Evolutionary conservation across 2,329 filamentous ascomycete species (phyloP).

Genomic region (Stagonosporopsis cucurbitacearum): DNA sequence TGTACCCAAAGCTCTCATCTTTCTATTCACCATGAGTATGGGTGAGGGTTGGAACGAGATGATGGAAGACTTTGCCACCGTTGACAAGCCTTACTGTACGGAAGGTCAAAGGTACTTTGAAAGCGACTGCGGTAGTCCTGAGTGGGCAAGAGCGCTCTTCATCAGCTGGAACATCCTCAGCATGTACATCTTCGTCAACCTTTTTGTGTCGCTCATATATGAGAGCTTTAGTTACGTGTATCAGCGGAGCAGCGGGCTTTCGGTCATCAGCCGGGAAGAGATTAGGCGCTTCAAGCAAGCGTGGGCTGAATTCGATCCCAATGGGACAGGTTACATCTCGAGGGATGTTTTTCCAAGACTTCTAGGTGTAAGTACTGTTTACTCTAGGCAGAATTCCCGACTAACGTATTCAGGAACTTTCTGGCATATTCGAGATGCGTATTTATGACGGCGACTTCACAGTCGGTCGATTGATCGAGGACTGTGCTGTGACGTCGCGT

Average conservation of each 20-base stretch:
- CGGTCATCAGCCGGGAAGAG: conserved; percentile 88
- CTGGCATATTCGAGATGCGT: conserved; percentile 95
- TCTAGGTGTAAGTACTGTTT: conserved; percentile 66
- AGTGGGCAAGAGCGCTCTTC: conserved; percentile 89
- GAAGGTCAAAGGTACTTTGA: conserved; percentile 74
- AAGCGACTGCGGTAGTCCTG: conserved; percentile 89
- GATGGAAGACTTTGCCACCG: conserved; percentile 92
- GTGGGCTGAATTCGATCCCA: conserved; percentile 93
- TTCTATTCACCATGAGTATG: conserved; percentile 90
- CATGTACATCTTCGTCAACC: conserved; percentile 99
- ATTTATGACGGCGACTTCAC: conserved; percentile 93
- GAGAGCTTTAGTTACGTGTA: conserved; percentile 99
- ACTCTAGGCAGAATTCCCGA: neutral
- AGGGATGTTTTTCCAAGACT: conserved; percentile 89
- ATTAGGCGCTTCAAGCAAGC: conserved; percentile 97
- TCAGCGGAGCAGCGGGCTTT: conserved; percentile 91
- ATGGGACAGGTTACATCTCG: conserved; percentile 87
- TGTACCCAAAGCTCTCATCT: conserved; percentile 89
- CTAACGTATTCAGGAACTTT: conserved; percentile 68
- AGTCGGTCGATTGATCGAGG: conserved; percentile 83
- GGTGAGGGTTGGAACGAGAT: conserved; percentile 96
- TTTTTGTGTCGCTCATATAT: conserved; percentile 98
- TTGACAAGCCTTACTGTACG: conserved; percentile 82
- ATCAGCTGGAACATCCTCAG: conserved; percentile 98
- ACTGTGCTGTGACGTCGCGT: conserved; percentile 69